These are phyloP conservation scores for Acer negundo DNA, from an alignment of 345 rosid genomes.

Conservation along the genomic window DNA sequence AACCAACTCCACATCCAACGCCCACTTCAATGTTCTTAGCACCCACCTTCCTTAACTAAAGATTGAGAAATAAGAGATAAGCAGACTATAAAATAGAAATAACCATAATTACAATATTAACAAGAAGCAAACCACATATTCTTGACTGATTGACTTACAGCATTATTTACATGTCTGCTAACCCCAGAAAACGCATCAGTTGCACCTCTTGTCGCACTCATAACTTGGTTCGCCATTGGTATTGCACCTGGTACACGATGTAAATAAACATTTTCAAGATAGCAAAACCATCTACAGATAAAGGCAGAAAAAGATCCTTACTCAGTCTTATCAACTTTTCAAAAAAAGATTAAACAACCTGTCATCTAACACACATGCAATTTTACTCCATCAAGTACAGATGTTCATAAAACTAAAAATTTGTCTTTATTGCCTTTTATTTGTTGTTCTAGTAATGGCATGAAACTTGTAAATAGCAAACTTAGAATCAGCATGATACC, in stretches of 20 bases:
- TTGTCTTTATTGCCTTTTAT: neutral
- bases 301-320: neutral
- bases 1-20: conserved; percentile 78
- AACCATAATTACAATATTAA: neutral
- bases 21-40: conserved; percentile 65
- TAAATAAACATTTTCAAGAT: conserved; percentile 1
- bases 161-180: conserved; percentile 65
- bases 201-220: conserved; percentile 96
- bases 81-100: conserved; percentile 1
- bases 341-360: neutral
- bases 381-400: neutral
- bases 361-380: conserved; percentile 9
- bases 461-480: neutral
- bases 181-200: conserved; percentile 83
- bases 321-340: neutral
- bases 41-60: conserved; percentile 61
- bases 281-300: neutral
- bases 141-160: conserved; percentile 60
- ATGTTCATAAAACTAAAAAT: neutral
- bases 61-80: conserved; percentile 13
- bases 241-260: conserved; percentile 53
- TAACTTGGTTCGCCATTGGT: conserved; percentile 79
- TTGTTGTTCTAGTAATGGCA: neutral
- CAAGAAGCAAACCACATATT: conserved; percentile 3
- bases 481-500: neutral